Evolutionary conservation across 2,329 filamentous ascomycete genomes (phyloP).

Genomic region (Blastomyces parvus): DNA sequence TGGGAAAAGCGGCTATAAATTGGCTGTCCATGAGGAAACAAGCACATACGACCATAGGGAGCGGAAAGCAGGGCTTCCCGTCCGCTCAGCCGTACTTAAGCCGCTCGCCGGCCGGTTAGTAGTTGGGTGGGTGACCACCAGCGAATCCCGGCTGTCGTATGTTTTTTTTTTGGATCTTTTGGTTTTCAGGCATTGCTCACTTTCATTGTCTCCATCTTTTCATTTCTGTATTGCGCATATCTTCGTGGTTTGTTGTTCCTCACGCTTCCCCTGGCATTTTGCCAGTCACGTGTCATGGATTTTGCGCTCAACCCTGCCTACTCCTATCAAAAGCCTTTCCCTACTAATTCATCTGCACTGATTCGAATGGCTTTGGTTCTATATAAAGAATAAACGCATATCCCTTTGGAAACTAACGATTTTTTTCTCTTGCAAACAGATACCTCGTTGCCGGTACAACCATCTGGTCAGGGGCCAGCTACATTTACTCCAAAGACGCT

Average conservation of each 20-base stretch:
- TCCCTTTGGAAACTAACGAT: neutral
- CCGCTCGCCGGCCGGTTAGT: constrained; percentile 41
- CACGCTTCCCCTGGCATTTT: too few relatives aligned
- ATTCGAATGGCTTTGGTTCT: neutral
- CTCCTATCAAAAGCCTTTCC: too few relatives aligned
- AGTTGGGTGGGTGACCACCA: constrained; percentile 42
- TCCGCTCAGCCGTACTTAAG: constrained; percentile 43
- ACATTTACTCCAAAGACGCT: constrained; percentile 80
- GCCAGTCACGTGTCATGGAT: too few relatives aligned
- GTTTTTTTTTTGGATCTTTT: constrained; percentile 22
- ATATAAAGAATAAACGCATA: neutral
- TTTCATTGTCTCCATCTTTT: too few relatives aligned
- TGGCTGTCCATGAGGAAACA: neutral
- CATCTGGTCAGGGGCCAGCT: constrained; percentile 86
- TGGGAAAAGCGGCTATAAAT: constrained; percentile 15
- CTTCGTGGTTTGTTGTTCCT: too few relatives aligned
- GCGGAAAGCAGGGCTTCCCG: constrained; percentile 42
- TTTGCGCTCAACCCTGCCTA: too few relatives aligned
- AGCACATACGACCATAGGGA: constrained; percentile 39
- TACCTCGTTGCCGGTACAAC: constrained; percentile 83
- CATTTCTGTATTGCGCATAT: too few relatives aligned
- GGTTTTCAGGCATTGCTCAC: too few relatives aligned
- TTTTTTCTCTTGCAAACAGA: constrained; percentile 37
- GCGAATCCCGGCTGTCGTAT: constrained; percentile 40
- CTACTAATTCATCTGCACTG: neutral